Evolutionary conservation across 805 yeast species (phyloP).

Genomic region (Candida broadrunensis): DNA sequence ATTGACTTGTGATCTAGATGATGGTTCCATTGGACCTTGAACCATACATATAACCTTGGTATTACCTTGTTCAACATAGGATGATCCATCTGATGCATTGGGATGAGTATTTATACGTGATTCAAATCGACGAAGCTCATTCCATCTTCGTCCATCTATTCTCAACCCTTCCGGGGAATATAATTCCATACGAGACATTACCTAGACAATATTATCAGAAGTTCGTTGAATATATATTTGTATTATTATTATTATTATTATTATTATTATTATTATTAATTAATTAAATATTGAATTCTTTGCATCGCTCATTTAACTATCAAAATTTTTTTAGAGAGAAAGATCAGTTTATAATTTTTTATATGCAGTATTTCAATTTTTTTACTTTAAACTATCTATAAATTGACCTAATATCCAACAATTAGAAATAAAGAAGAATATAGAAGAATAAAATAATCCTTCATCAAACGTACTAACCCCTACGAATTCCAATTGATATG

Average conservation of each 20-base stretch:
- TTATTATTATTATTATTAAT: too few species aligned
- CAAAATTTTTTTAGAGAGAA: not conserved
- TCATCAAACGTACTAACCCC: slow-evolving; percentile 66
- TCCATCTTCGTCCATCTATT: slow-evolving; percentile 92
- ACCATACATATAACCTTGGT: slow-evolving; percentile 84
- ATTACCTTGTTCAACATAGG: slow-evolving; percentile 89
- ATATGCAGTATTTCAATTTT: not conserved
- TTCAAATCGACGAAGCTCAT: slow-evolving; percentile 79
- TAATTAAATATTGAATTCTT: not conserved
- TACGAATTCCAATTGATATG: slow-evolving; percentile 75
- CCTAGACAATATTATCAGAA: too few species aligned
- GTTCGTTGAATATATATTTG: too few species aligned
- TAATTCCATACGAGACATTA: slow-evolving; percentile 57
- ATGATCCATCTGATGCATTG: slow-evolving; percentile 84
- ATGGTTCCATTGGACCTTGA: slow-evolving; percentile 88
- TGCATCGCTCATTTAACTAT: not conserved
- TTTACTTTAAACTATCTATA: slow-evolving; percentile 27
- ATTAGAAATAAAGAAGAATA: slow-evolving; percentile 59
- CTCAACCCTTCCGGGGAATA: slow-evolving; percentile 95
- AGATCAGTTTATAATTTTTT: too few species aligned
- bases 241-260: too few species aligned
- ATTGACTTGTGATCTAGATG: slow-evolving; percentile 48
- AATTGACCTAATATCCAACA: slow-evolving; percentile 58
- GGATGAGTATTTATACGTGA: slow-evolving; percentile 88
- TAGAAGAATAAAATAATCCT: slow-evolving; percentile 53